These are phyloP conservation scores for Arthrocladium fulminans DNA, from an alignment of 2,329 filamentous ascomycete genomes.

Conservation along the genomic window DNA sequence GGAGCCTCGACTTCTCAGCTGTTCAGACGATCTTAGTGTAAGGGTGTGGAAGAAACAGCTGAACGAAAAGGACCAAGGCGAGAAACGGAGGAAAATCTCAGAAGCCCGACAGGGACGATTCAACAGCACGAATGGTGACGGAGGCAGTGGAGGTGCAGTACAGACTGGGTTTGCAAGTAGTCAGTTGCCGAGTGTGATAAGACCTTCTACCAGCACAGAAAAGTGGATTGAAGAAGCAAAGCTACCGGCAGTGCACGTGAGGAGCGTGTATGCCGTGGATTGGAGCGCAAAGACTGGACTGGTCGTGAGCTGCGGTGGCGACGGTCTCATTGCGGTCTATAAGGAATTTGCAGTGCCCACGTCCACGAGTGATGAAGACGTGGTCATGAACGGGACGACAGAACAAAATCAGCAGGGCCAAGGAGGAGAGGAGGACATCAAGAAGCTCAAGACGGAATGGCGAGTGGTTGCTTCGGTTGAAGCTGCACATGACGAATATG, in stretches of 20 bases:
- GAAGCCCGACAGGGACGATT: constrained; percentile 4
- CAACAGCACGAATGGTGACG: neutral
- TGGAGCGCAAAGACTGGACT: constrained; percentile 74
- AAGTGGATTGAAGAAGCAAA: constrained; percentile 70
- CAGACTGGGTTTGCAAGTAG: constrained; percentile 16
- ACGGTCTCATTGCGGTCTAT: constrained; percentile 74
- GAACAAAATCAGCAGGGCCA: constrained; percentile 7
- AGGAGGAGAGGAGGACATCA: constrained; percentile 12
- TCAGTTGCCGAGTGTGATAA: constrained; percentile 81
- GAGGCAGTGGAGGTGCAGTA: neutral
- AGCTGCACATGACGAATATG: constrained; percentile 80
- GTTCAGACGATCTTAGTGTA: constrained; percentile 72
- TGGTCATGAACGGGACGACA: constrained; percentile 18
- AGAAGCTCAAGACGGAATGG: constrained; percentile 51
- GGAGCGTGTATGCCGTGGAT: constrained; percentile 72
- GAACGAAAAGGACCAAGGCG: constrained; percentile 42
- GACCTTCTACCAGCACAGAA: constrained; percentile 61
- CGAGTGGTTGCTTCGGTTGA: constrained; percentile 57
- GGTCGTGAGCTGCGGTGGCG: constrained; percentile 80
- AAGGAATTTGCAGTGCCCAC: constrained; percentile 17
- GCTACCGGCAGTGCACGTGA: constrained; percentile 66
- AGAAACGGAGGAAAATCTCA: constrained; percentile 13
- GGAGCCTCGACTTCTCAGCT: constrained; percentile 59
- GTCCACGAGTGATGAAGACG: constrained; percentile 23
- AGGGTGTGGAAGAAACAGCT: constrained; percentile 65